phyloP scores from a whole-genome alignment of 148 eudicot genomes.

The Cornus kousa region DNA sequence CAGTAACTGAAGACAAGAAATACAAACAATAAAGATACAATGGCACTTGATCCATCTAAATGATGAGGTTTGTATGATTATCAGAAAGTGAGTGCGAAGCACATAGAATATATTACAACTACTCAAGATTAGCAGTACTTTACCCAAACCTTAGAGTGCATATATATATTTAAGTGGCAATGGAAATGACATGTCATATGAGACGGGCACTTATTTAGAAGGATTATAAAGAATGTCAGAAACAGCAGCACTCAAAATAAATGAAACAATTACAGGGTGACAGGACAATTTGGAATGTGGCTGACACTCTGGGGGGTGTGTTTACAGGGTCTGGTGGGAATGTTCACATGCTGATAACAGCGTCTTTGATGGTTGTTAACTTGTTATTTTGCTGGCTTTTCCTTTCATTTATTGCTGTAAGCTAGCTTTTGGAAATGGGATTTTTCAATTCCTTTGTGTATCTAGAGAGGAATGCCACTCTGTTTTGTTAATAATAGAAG shows the following conservation, averaged over 20 bases:
- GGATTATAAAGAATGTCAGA: neutral
- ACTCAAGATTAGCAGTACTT: neutral
- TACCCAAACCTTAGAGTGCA: neutral
- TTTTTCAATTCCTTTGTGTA: too few relatives aligned
- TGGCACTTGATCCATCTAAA: neutral
- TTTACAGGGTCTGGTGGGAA: too few relatives aligned
- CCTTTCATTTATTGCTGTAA: too few relatives aligned
- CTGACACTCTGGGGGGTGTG: too few relatives aligned
- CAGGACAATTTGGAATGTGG: too few relatives aligned
- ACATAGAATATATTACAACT: neutral
- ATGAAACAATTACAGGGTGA: neutral
- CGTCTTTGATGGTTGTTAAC: too few relatives aligned
- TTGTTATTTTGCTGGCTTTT: too few relatives aligned
- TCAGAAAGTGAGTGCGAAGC: neutral
- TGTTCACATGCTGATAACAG: too few relatives aligned
- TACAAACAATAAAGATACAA: neutral
- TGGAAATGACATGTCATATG: too few relatives aligned
- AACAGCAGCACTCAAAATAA: neutral
- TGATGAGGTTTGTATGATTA: neutral
- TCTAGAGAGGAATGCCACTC: too few relatives aligned
- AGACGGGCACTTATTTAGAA: neutral
- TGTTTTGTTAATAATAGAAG: too few relatives aligned
- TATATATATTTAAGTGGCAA: neutral
- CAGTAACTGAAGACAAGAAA: neutral
- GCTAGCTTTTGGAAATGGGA: too few relatives aligned